Evolutionary conservation across 2,329 filamentous ascomycete species (phyloP), one percentile per base, ranked within the genome.

Genomic region (Fusarium anguioides): DNA sequence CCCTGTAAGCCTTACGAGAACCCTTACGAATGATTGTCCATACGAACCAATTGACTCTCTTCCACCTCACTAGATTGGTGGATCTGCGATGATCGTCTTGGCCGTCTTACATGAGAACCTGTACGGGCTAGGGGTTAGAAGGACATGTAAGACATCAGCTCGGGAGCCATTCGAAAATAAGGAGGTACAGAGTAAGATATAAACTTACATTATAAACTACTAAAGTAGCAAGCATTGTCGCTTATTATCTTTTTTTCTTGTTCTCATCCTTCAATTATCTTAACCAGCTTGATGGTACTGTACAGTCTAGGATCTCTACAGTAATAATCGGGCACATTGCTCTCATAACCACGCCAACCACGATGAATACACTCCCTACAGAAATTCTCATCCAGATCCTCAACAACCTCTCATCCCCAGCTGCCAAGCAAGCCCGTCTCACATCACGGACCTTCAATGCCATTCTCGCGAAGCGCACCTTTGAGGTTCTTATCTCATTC

Each of bases 371-470:
- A 2, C 74, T 78, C 17, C 76, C 77, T 14, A 36, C 70, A 15
- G 75, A 79, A 49, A 55, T 79, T 47, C 46, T 79, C 56, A 40
- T 60, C 42, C 67, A 73, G 26, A 75, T 79, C 50, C 70, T 76
- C 21, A 23, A 44, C 35, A 53, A 75, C 54, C 66, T 78, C 20
- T 68, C 71, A 23, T 47, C 64, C 6, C 60, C 69, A 8, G 53
- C 50, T 35, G 52, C 58, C 49, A 72, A 74, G 48, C 53, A 69
- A 21, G 71, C 72, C 36, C 77, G 77, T 20, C 75, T 77, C 39
- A 74, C 75, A 10, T 78, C 70, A 21, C 75, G 72, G 20, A 60
- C 67, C 20, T 77, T 79, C 74, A 76, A 77, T 60, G 54, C 63
- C 59, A 57, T 75, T 50, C 73, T 78, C 45, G 67, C 72, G 35